Conservation (phyloP, 2,329 filamentous ascomycete genomes). For the Apiospora kogelbergensis region DNA sequence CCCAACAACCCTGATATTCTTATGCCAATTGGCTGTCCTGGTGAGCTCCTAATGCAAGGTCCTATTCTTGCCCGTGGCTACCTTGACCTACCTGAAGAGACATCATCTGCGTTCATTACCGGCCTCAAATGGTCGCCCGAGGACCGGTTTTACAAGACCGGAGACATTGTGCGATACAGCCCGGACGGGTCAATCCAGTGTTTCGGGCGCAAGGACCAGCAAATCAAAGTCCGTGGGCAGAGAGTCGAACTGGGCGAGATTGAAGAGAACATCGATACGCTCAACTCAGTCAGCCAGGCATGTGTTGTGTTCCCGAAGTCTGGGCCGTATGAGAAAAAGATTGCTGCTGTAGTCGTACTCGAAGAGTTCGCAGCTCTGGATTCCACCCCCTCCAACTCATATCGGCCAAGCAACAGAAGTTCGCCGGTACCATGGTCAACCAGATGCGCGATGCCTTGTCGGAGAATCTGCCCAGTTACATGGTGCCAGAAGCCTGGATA, state of each 20-base stretch:
- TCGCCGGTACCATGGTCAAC: not conserved
- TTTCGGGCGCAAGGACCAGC: slow-evolving; percentile 43
- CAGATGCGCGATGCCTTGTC: slow-evolving; percentile 9
- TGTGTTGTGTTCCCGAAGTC: slow-evolving; percentile 12
- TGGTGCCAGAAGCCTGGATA: not conserved
- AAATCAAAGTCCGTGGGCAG: slow-evolving; percentile 49
- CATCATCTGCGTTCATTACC: slow-evolving; percentile 22
- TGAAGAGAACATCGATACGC: slow-evolving; percentile 26
- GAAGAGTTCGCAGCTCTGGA: slow-evolving; percentile 1
- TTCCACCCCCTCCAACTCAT: slow-evolving; percentile 3
- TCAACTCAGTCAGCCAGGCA: not conserved
- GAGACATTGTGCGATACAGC: slow-evolving; percentile 25
- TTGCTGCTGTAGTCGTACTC: slow-evolving; percentile 10
- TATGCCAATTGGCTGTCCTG: slow-evolving; percentile 11
- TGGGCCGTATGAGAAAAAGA: slow-evolving; percentile 7
- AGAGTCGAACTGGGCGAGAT: slow-evolving; percentile 45
- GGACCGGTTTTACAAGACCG: slow-evolving; percentile 16
- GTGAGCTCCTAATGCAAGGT: slow-evolving; percentile 17
- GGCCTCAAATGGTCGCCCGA: slow-evolving; percentile 15
- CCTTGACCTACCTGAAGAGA: slow-evolving; percentile 23
- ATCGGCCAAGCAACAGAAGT: not conserved
- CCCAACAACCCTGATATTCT: slow-evolving; percentile 13
- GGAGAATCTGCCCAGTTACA: slow-evolving; percentile 6
- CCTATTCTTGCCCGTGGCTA: slow-evolving; percentile 28
- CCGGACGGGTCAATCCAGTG: slow-evolving; percentile 24